phyloP scores from a whole-genome alignment of 768 basidiomycete genomes.

The Lentinula detonsa region DNA sequence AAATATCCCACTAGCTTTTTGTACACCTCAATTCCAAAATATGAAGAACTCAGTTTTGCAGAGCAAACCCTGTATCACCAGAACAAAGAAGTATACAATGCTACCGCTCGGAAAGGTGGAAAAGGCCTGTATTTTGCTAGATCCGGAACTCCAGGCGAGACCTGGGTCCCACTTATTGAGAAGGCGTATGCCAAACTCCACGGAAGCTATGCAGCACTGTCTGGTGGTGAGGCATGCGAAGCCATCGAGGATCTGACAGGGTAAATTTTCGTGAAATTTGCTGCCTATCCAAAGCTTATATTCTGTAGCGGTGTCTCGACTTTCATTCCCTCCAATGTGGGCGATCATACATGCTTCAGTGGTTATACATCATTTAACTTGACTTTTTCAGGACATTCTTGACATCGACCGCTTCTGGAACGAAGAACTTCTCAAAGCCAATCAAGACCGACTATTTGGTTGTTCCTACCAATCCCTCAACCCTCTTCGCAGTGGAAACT shows the following conservation, averaged over 20 bases:
- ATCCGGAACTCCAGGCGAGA: constrained; percentile 41
- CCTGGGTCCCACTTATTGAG: constrained; percentile 53
- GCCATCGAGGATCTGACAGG: constrained; percentile 55
- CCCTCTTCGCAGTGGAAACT: constrained; percentile 23
- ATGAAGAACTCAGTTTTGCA: constrained; percentile 33
- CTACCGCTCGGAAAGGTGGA: constrained; percentile 36
- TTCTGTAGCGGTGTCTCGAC: constrained; percentile 35
- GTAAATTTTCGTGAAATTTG: constrained; percentile 20
- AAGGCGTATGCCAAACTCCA: constrained; percentile 57
- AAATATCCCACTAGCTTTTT: constrained; percentile 30
- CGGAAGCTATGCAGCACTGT: constrained; percentile 29
- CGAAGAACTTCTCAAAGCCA: constrained; percentile 44
- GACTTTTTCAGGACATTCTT: constrained; percentile 26
- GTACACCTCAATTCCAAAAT: constrained; percentile 44
- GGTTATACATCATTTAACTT: too few relatives aligned
- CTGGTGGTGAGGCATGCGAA: constrained; percentile 36
- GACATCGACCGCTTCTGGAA: constrained; percentile 46
- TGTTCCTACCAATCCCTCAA: constrained; percentile 38
- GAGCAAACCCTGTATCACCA: constrained; percentile 44
- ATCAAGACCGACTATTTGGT: constrained; percentile 47
- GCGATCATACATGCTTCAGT: background rate
- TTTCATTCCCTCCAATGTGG: constrained; percentile 33
- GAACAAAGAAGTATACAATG: constrained; percentile 41
- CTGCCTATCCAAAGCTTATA: background rate
- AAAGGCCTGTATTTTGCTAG: constrained; percentile 45